A percentile compares a stretch with the other conserved stretches of the same genome.
These are phyloP conservation scores for Tremella fuciformis DNA, from an alignment of 768 basidiomycete species.

Conservation along the genomic window DNA sequence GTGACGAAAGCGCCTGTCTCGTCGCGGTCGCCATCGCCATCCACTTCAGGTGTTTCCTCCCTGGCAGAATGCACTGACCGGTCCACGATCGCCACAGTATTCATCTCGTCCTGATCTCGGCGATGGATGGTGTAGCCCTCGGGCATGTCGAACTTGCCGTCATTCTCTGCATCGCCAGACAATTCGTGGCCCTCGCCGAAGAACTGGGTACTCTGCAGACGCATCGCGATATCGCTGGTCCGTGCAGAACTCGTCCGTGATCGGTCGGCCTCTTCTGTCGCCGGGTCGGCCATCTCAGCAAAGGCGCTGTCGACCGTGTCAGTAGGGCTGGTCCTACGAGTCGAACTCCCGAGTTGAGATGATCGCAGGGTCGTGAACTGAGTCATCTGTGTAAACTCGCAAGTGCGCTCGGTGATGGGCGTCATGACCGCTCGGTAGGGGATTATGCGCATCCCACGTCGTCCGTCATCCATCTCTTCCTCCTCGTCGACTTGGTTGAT, in stretches of 20 bases:
- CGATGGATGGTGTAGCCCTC: constrained; percentile 51
- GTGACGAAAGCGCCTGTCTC: constrained; percentile 22
- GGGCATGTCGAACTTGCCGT: constrained; percentile 36
- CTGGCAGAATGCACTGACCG: not conserved
- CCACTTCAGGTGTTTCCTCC: constrained; percentile 1
- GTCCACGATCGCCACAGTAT: constrained; percentile 35
- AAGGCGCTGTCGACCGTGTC: constrained; percentile 53
- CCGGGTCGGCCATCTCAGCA: constrained; percentile 6
- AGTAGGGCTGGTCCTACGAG: constrained; percentile 48
- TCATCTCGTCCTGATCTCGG: constrained; percentile 5
- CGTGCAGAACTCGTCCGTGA: constrained; percentile 21
- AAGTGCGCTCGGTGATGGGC: constrained; percentile 91
- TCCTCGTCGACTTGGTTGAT: constrained; percentile 31
- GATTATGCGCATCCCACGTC: constrained; percentile 55
- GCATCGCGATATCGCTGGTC: not conserved
- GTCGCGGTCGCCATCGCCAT: no score
- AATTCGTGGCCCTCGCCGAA: not conserved
- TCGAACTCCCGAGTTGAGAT: constrained; percentile 18
- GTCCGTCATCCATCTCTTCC: constrained; percentile 51
- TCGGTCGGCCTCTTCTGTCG: constrained; percentile 33
- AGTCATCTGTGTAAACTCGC: constrained; percentile 66
- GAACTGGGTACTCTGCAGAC: constrained; percentile 6
- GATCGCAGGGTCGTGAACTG: constrained; percentile 39
- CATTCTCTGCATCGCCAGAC: constrained; percentile 15
- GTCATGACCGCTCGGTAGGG: constrained; percentile 73